phyloP scores from a whole-genome alignment of 805 yeast species.

The Kuraishia molischiana region DNA sequence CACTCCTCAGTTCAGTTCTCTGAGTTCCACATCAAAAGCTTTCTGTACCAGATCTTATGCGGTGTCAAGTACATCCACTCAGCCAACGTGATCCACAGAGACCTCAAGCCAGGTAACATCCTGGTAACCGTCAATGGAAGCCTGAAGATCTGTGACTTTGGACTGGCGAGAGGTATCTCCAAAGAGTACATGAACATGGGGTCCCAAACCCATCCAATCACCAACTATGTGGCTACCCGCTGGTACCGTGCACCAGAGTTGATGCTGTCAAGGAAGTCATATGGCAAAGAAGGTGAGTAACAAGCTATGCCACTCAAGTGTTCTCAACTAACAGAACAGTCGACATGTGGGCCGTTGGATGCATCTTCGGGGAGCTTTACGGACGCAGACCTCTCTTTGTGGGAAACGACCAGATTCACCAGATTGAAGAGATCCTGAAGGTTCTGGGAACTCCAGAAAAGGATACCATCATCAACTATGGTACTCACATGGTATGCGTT shows the following conservation, averaged over 20 bases:
- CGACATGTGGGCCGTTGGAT: constrained; percentile 93
- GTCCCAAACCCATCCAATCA: constrained; percentile 36
- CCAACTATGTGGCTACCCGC: constrained; percentile 86
- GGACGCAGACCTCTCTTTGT: constrained; percentile 73
- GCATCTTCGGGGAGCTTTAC: constrained; percentile 78
- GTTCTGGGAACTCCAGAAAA: constrained; percentile 64
- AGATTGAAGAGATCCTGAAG: constrained; percentile 56
- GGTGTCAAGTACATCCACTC: constrained; percentile 92
- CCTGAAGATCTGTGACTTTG: constrained; percentile 88
- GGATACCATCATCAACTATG: constrained; percentile 30
- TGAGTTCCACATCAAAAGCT: constrained; percentile 73
- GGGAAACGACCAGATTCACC: constrained; percentile 67
- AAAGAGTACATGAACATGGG: constrained; percentile 21
- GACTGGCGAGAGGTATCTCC: constrained; percentile 72
- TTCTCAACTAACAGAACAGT: constrained; percentile 24
- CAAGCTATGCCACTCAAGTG: neutral
- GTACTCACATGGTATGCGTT: constrained; percentile 23
- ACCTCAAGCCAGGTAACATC: constrained; percentile 87
- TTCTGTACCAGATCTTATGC: constrained; percentile 79
- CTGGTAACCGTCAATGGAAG: constrained; percentile 65
- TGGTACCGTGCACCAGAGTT: constrained; percentile 96
- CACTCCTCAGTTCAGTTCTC: constrained; percentile 68
- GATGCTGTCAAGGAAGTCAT: constrained; percentile 47
- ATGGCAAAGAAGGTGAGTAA: constrained; percentile 38
- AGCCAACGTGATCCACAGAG: constrained; percentile 93